A percentile compares a stretch with the other conserved stretches of the same genome.
These are phyloP conservation scores for Ustilago sp. DNA, from an alignment of 1,284 basidiomycete species.

Conservation along the genomic window DNA sequence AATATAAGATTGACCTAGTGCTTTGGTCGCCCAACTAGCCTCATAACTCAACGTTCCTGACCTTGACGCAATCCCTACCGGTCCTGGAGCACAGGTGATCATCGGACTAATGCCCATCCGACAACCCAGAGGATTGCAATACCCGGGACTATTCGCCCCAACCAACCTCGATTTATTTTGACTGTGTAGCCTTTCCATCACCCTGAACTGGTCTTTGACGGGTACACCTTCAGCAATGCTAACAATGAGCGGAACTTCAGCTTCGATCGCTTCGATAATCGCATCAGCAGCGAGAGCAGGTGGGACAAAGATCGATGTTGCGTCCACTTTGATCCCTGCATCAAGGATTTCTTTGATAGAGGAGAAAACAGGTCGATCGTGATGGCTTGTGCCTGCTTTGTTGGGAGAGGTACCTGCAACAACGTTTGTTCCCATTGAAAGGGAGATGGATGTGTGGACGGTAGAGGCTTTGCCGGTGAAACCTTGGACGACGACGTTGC, in stretches of 20 bases:
- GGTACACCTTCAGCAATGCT: slow-evolving; percentile 59
- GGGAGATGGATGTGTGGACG: slow-evolving; percentile 50
- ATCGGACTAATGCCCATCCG: slow-evolving; percentile 54
- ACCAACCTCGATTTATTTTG: slow-evolving; percentile 52
- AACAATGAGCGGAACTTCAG: slow-evolving; percentile 58
- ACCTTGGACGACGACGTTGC: slow-evolving; percentile 58
- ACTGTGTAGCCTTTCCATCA: slow-evolving; percentile 55
- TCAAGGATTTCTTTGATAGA: slow-evolving; percentile 40
- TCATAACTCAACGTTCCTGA: slow-evolving; percentile 66
- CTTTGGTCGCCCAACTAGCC: slow-evolving; percentile 47
- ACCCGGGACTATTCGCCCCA: slow-evolving; percentile 59
- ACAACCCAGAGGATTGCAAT: slow-evolving; percentile 56
- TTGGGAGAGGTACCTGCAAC: slow-evolving; percentile 54
- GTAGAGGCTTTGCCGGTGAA: slow-evolving; percentile 60
- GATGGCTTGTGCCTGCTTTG: slow-evolving; percentile 49
- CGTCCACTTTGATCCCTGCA: slow-evolving; percentile 39
- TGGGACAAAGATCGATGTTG: slow-evolving; percentile 59
- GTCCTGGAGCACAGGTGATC: slow-evolving; percentile 40
- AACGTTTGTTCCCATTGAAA: slow-evolving; percentile 57
- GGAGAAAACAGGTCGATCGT: slow-evolving; percentile 50
- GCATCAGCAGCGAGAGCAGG: slow-evolving; percentile 54
- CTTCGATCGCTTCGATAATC: slow-evolving; percentile 58
- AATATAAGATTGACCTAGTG: slow-evolving; percentile 52
- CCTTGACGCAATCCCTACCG: slow-evolving; percentile 53
- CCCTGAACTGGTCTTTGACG: slow-evolving; percentile 52